Evolutionary conservation across 2,329 filamentous ascomycete species (phyloP).

Genomic region (Monosporascus sp.): DNA sequence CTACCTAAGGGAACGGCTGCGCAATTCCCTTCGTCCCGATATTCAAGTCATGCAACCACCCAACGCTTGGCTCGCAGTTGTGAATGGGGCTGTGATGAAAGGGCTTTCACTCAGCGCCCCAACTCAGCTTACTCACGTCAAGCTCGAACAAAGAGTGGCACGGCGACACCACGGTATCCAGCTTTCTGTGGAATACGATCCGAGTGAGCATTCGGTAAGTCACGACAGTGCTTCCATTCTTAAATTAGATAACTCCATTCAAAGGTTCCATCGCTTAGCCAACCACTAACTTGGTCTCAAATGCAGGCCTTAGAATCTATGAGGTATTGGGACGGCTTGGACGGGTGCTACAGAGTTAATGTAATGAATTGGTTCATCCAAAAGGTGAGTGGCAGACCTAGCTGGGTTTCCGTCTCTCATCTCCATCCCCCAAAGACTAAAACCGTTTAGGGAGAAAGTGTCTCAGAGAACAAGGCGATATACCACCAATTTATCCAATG

Average conservation of each 20-base stretch:
- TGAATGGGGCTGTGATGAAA: slow-evolving; percentile 43
- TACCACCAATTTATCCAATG: neutral
- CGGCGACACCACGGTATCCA: neutral
- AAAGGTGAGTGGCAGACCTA: neutral
- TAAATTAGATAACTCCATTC: no score
- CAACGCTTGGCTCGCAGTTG: slow-evolving; percentile 45
- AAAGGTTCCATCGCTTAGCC: no score
- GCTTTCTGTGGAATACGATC: neutral
- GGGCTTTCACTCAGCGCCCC: neutral
- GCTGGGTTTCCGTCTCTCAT: neutral
- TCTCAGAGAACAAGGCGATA: neutral
- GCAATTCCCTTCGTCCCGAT: slow-evolving; percentile 21
- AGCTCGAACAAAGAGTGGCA: neutral
- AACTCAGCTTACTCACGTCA: neutral
- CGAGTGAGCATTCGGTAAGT: neutral
- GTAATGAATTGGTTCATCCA: neutral
- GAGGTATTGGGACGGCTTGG: neutral
- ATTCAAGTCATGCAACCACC: slow-evolving; percentile 43
- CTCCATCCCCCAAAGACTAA: neutral
- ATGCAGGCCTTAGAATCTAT: neutral
- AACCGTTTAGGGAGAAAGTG: neutral
- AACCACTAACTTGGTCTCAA: no score
- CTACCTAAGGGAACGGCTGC: slow-evolving; percentile 38
- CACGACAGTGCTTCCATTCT: no score
- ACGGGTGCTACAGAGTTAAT: neutral